Base-by-base conservation (phyloP, 495 filamentous ascomycete species). In the Physcia stellaris region DNA sequence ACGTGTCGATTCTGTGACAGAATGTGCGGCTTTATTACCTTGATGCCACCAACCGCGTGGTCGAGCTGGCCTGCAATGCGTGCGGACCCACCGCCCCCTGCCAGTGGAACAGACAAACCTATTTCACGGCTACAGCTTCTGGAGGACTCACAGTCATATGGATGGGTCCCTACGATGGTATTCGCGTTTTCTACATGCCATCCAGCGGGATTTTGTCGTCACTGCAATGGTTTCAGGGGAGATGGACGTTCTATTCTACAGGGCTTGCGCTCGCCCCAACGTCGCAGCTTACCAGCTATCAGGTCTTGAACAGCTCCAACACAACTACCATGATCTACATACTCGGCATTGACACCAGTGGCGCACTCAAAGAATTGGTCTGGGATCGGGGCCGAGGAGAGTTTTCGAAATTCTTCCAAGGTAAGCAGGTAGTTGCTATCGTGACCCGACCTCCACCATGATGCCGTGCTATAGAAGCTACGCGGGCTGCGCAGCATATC, bases 1-100 rank as follows among this genome's bases (percentile, higher is more conserved):
- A n/a, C 11, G 16, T 17, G 15, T 5, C 24, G 15, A 7, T 21
- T 6, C 11, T 6, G 26, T 9, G 16, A 6, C 24, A 39, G 36
- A 39, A 39, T 28, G 22, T 39, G 1, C 35, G 36, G 17, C 2
- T 32, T 15, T 30, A 39, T 26, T 30, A 30, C 21, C 22, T 33
- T 15, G 4, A 38, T 19, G 12, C 35, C 16, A 29, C 1, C 10
- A 33, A 38, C 18, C 17, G 35, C 6, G 30, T 31, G 12, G 4
- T 39, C 20, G 23, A 34, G 19, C 15, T 24, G 7, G 18, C 36
- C 4, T n/a, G n/a, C n/a, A 27, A 21, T 6, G 15, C 36, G 7
- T 39, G 19, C 36, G 13, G 22, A 22, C 26, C 13, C 9, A 13
- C 6, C 11, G 5, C 9, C 17, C 6, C 36, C 13, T 39, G 23